phyloP scores from a whole-genome alignment of 495 filamentous ascomycete genomes.

The Penicillium argentinense region DNA sequence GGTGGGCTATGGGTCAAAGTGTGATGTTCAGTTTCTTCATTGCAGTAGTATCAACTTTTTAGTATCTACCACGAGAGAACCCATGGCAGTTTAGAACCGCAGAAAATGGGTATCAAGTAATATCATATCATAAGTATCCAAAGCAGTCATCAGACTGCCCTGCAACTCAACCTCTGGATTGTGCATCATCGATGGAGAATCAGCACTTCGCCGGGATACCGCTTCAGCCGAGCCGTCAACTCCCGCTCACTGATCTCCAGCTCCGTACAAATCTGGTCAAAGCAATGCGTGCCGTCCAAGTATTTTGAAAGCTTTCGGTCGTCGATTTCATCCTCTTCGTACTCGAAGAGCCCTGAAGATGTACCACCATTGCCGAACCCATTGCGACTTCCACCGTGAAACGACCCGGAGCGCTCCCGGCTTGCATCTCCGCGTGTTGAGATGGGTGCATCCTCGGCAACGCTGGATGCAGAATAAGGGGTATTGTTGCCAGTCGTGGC shows the following conservation, averaged over 20 bases:
- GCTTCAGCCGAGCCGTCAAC: slow-evolving; percentile 50
- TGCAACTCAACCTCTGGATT: too few relatives aligned
- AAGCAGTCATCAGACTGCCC: too few relatives aligned
- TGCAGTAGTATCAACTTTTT: too few relatives aligned
- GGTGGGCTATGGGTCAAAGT: too few relatives aligned
- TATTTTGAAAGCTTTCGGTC: slow-evolving; percentile 58
- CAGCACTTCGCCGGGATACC: slow-evolving; percentile 49
- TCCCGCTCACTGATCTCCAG: slow-evolving; percentile 58
- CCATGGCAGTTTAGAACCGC: too few relatives aligned
- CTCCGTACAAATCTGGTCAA: slow-evolving; percentile 91
- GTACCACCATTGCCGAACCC: slow-evolving; percentile 14
- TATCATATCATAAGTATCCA: too few relatives aligned
- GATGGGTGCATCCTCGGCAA: slow-evolving; percentile 29
- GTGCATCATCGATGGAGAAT: slow-evolving; percentile 58
- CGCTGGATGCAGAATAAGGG: slow-evolving; percentile 37
- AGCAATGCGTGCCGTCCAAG: slow-evolving; percentile 77
- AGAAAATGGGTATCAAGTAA: background rate
- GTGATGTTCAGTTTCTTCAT: too few relatives aligned
- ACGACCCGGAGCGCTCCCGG: slow-evolving; percentile 27
- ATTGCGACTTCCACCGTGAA: slow-evolving; percentile 33
- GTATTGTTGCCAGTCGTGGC: slow-evolving; percentile 38
- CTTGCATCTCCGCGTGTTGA: slow-evolving; percentile 15
- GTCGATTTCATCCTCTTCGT: slow-evolving; percentile 40
- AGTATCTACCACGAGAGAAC: too few relatives aligned
- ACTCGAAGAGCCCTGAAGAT: slow-evolving; percentile 26